phyloP scores from a whole-genome alignment of 352 stramenopile genomes.

The Globisporangium camurandrum region DNA sequence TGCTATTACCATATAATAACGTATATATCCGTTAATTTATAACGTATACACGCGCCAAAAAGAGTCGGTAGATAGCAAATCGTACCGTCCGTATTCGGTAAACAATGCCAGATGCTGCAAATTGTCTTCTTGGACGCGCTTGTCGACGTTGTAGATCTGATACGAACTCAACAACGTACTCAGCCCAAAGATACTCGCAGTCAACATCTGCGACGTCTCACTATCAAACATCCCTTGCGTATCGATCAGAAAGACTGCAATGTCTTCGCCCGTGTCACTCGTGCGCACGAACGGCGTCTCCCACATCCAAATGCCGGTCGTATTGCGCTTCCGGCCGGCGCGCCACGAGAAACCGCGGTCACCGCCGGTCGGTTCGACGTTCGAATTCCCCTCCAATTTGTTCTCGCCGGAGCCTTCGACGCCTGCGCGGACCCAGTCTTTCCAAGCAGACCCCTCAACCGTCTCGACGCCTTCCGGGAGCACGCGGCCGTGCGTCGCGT shows the following conservation, averaged over 20 bases:
- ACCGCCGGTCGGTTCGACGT: conserved; percentile 65
- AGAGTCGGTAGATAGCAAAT: no score
- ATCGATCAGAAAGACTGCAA: conserved; percentile 97
- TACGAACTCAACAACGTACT: conserved; percentile 94
- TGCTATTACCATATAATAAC: conserved; percentile 23
- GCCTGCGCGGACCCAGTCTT: conserved; percentile 56
- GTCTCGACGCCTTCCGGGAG: conserved; percentile 40
- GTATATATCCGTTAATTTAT: conserved; percentile 10
- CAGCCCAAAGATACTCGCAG: conserved; percentile 97
- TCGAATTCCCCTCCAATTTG: conserved; percentile 81
- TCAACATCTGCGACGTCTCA: conserved; percentile 97
- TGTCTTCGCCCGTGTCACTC: conserved; percentile 70
- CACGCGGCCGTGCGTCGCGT: conserved; percentile 44
- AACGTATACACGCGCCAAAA: conserved; percentile 7
- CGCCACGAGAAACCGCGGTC: conserved; percentile 94
- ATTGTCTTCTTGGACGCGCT: conserved; percentile 99
- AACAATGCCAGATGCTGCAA: conserved; percentile 99
- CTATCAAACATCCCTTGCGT: conserved; percentile 99
- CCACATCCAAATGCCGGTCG: conserved; percentile 99
- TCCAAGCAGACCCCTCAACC: conserved; percentile 34
- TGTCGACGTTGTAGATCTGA: conserved; percentile 99
- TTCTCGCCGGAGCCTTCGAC: conserved; percentile 39
- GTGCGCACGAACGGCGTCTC: conserved; percentile 95
- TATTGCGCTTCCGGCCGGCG: conserved; percentile 94
- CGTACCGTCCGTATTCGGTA: conserved; percentile 95